Base-by-base conservation (phyloP, 306 rosid species). In the Corylus americana region DNA sequence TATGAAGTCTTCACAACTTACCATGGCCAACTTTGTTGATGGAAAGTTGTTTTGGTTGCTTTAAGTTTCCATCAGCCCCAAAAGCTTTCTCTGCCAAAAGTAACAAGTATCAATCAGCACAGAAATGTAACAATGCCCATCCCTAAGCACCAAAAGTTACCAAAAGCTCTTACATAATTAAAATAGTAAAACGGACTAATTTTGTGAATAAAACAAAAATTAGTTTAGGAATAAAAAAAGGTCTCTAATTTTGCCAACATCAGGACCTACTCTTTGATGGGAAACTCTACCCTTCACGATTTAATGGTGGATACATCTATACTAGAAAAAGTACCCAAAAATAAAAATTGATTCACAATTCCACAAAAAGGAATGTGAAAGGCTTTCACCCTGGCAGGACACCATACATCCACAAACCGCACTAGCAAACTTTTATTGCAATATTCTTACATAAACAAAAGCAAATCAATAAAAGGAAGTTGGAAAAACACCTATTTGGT, bases 1-100 rank as follows among this genome's bases (percentile, higher is more conserved):
- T 11, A 66, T 42, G 66, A 80, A 42, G 4, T 22, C 39, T 68
- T 57, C 25, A 79, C 53, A 54, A 70, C 86, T 78, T 77, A 92
- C 97, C 98, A 31, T 95, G 99, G 61, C 98, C 97, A 85, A 90
- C 98, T 90, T 93, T 95, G 83, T 95, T 95, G 68, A 95, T 80
- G 47, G 98, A 95, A 13, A 91, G 87, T 79, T 90, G 92, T 91
- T 90, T 93, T 3, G 92, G 89, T 78, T 95, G 99, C 88, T 85
- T 92, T 62, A 95, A 86, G 55, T 78, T 83, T 77, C 98, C 99
- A 87, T 93, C 96, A 78, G 83, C 91, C 70, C 86, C 90, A 88
- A 91, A 93, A 55, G 99, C 99, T 87, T 93, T 95, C 85, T 93
- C 99, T 95, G 85, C 77, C 78, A 84, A 81, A 76, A 55, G 63